Evolutionary conservation across 495 filamentous ascomycete species (phyloP).

Genomic region (Massariosphaeria phaeospora): DNA sequence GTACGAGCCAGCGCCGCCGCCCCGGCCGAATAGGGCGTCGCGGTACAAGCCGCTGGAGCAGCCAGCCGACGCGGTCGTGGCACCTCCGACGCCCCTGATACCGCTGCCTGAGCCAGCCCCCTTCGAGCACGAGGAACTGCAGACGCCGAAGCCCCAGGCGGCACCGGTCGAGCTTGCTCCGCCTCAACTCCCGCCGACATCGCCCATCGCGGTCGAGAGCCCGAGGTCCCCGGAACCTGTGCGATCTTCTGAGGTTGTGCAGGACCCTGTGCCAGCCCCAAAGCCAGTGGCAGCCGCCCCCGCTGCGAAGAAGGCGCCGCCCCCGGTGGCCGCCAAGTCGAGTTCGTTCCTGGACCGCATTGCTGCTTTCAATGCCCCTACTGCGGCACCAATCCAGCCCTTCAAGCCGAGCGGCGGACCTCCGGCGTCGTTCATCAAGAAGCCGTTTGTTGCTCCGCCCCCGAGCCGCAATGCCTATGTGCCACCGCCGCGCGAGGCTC

Average conservation of each 20-base stretch:
- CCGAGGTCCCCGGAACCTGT: constrained; percentile 14
- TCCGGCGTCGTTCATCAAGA: constrained; percentile 76
- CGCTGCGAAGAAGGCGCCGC: constrained; percentile 41
- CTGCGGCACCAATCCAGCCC: constrained; percentile 77
- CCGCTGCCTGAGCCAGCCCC: constrained; percentile 37
- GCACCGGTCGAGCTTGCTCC: constrained; percentile 29
- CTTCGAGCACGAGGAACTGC: constrained; percentile 38
- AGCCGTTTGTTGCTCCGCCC: constrained; percentile 95
- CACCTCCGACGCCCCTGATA: constrained; percentile 23
- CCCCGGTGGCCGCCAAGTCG: constrained; percentile 77
- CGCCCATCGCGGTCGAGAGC: constrained; percentile 14
- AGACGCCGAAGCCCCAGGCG: constrained; percentile 37
- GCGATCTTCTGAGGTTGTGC: no score
- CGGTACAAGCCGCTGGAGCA: constrained; percentile 67
- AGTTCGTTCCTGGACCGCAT: constrained; percentile 91
- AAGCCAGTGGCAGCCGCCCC: constrained; percentile 44
- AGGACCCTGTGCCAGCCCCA: constrained; percentile 37
- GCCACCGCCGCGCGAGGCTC: constrained; percentile 60
- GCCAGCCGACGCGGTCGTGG: constrained; percentile 39
- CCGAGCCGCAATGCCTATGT: constrained; percentile 91
- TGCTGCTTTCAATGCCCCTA: constrained; percentile 89
- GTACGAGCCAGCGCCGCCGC: constrained; percentile 85
- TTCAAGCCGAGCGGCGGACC: constrained; percentile 65
- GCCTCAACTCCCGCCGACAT: constrained; percentile 15
- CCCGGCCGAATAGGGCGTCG: constrained; percentile 66